Evolutionary conservation across 2,329 filamentous ascomycete species (phyloP).

Genomic region (Allantophomopsis cytisporea): DNA sequence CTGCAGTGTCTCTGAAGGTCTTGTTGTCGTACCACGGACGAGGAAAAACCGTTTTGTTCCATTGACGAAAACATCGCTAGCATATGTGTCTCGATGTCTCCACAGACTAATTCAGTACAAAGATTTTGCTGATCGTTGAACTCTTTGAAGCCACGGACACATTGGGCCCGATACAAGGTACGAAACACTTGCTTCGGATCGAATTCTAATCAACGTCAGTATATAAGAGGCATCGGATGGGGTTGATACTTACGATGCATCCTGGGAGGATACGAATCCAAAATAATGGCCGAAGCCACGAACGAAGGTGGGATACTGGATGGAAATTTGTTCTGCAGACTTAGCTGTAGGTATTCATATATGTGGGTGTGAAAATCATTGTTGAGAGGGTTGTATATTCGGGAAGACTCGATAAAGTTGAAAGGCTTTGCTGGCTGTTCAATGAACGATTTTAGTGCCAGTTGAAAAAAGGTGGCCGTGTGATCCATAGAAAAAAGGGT

Average conservation of each 20-base stretch:
- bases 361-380: slow-evolving; percentile 6
- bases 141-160: slow-evolving; percentile 3
- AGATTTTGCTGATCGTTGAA: slow-evolving; percentile 4
- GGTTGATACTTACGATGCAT: slow-evolving; percentile 9
- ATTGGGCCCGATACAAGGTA: slow-evolving; percentile 5
- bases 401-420: slow-evolving; percentile 7
- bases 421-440: slow-evolving; percentile 3
- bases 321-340: slow-evolving; percentile 4
- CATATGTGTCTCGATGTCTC: slow-evolving; percentile 5
- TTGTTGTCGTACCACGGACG: slow-evolving; percentile 3
- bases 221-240: not conserved
- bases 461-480: slow-evolving; percentile 7
- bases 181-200: slow-evolving; percentile 6
- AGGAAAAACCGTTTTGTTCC: slow-evolving; percentile 3
- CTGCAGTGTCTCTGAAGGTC: slow-evolving; percentile 3
- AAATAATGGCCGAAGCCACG: slow-evolving; percentile 9
- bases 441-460: slow-evolving; percentile 3
- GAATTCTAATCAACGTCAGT: slow-evolving; percentile 5
- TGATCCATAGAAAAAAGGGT: slow-evolving; percentile 8
- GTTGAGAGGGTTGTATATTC: slow-evolving; percentile 3
- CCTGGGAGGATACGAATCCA: slow-evolving; percentile 9
- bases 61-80: slow-evolving; percentile 6
- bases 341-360: slow-evolving; percentile 3
- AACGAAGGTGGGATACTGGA: slow-evolving; percentile 6
- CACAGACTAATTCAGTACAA: slow-evolving; percentile 4